Evolutionary conservation across 2,329 filamentous ascomycete genomes (phyloP), one percentile per base, ranked within the genome.

Genomic region (Thermoascus crustaceus): DNA sequence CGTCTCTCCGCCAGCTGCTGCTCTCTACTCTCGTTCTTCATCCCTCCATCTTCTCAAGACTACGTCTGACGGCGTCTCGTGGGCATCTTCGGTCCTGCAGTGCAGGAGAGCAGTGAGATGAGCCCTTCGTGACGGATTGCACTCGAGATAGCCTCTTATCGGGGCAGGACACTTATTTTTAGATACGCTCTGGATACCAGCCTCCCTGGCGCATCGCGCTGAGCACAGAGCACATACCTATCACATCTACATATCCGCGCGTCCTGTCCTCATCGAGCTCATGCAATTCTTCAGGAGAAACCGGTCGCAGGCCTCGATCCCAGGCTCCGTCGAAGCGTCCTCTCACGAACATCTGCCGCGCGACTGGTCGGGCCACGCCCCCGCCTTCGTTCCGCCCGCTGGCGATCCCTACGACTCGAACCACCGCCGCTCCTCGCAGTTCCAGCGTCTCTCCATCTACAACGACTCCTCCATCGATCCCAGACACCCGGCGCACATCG

Each of bases 331-430:
- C 18, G 26, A 29, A 17, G 26, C 26, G 26, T 17, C 14, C 18
- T 29, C 26, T 10, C 26, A 29, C 26, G 6, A 17, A 9, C n/a
- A 29, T 13, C 14, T 26, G 24, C 14, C n/a, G 16, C 14, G 16
- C 26, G 26, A 29, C 9, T 13, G 14, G 26, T 17, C 26, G 26
- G 13, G 26, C 18, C 26, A 29, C 16, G 5, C 11, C 26, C 26
- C 26, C 26, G 26, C 26, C 26, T 29, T 29, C 26, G 14, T 17
- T 16, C 26, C 26, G 26, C 26, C 26, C 26, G 26, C 14, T 18
- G 26, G 26, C 26, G 26, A 29, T 29, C 26, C 8, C 26, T 29
- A 29, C 26, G 13, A 29, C n/a, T n/a, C n/a, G 26, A 13, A 29
- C 26, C 7, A 29, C 26, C 14, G 18, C 10, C 10, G 18, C 26